Base-by-base conservation (phyloP, 176 grass and related monocot genomes). In the Oryza punctata region DNA sequence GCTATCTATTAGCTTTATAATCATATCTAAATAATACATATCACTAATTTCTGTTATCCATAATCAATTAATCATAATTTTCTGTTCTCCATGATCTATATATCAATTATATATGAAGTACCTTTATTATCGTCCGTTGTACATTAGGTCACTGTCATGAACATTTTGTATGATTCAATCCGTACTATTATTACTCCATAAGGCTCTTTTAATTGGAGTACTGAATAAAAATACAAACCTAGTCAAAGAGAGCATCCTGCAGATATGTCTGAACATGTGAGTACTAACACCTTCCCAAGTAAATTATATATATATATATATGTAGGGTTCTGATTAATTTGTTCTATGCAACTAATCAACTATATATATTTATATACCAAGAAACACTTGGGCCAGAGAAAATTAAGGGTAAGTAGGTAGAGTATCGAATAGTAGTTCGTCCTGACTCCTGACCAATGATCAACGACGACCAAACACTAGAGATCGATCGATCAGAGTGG, bases 381-480 rank as follows among this genome's bases (percentile, higher is more conserved):
- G 28, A 7, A 44, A 30, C 16, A 19, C 30, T 60, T 2, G 33
- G 45, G 23, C 61, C 65, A 12, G 18, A 70, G 38, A 18, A 13
- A 78, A 47, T 29, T 29, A 27, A 68, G 45, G 12, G 5, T 54
- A 45, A 18, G 15, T 52, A 37, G 68, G 33, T 35, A 35, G 3
- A 33, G 19, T 4, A 15, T 43, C 21, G 10, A 7, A 23, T 15
- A 70, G 37, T 43, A 41, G 35, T 45, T 37, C 50, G 25, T 18
- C 83, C 49, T 45, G 83, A 71, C 84, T 18, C 83, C 49, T 45
- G 83, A 71, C 84, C 41, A 26, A 49, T n/a, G 76, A 73, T 41
- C 41, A 27, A 50, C 15, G 76, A 73, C 57, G 76, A 73, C 41
- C 76, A 28, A 33, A 26, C 18, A 33, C 18, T 14, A 3, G 1